Base-by-base conservation (phyloP, 2,329 filamentous ascomycete species). In the Didymella pomorum region DNA sequence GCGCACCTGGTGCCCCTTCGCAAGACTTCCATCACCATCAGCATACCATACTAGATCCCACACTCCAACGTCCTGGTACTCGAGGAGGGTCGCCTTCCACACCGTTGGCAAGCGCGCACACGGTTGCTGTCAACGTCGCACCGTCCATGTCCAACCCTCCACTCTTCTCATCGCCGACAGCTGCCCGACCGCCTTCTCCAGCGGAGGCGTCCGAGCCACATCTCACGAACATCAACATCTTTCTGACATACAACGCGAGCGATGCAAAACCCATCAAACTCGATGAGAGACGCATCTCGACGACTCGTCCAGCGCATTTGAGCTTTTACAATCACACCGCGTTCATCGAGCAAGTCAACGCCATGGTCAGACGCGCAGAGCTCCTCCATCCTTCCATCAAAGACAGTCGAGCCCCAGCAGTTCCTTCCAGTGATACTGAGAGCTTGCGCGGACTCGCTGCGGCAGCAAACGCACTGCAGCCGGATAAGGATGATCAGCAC, bases 191-290 rank as follows among this genome's bases (percentile, higher is more conserved):
- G 53, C 20, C 47, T 11, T 16, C 29, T 11, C 16, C 41, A 3
- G 14, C 20, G 7, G 26, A 49, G 5, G 16, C 56, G 8, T 47
- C 44, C 42, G 56, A 66, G 9, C 63, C 62, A 3, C 21, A 63
- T 16, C 63, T 75, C 9, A 62, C 58, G 5, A 85, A 84, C 4
- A 83, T 84, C 37, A 84, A 82, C 31, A 85, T 86, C n/a, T 89
- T 91, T 70, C 89, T 89, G 64, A 90, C 62, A 3, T 56, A 60
- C n/a, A 37, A 29, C 2, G 16, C 46, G 11, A 35, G 31, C n/a
- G 25, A 41, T 3, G 42, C 87, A 26, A 89, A 86, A 69, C 87
- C 87, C 25, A 74, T 61, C 49, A 71, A 71, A 29, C 64, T 76
- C 25, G 56, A 57, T 23, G 63, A 69, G 35, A 68, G 63, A 35